Conservation (phyloP, 768 basidiomycete species). For the Kondoa subrosea region DNA sequence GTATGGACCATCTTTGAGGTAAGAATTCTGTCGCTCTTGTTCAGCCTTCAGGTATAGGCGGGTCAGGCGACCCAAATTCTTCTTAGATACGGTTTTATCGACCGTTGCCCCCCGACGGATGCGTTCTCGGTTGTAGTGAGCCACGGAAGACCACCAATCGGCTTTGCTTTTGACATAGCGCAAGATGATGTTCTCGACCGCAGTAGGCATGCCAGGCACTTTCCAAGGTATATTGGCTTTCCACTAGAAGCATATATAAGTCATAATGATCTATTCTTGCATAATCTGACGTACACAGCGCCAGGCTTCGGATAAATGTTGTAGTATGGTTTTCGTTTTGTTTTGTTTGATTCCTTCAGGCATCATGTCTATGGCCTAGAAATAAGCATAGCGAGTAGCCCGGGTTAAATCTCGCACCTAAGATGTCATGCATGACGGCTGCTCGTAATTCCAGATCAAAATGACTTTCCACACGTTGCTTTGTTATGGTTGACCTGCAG, state of each 20-base stretch:
- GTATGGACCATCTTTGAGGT: slow-evolving; percentile 97
- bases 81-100: slow-evolving; percentile 97
- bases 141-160: slow-evolving; percentile 98
- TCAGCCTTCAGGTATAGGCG: slow-evolving; percentile 96
- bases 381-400: background rate
- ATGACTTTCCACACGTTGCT: slow-evolving; percentile 96
- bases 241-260: no score
- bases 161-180: slow-evolving; percentile 99
- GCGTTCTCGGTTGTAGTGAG: slow-evolving; percentile 95
- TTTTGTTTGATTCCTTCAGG: slow-evolving; percentile 98
- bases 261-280: no score
- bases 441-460: slow-evolving; percentile 94
- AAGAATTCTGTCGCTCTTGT: slow-evolving; percentile 95
- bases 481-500: slow-evolving; percentile 99
- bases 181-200: slow-evolving; percentile 96
- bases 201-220: slow-evolving; percentile 97
- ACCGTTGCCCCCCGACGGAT: slow-evolving; percentile 92
- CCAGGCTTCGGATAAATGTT: slow-evolving; percentile 97
- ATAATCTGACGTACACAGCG: no score
- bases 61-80: slow-evolving; percentile 94
- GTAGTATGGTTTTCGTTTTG: slow-evolving; percentile 97
- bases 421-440: slow-evolving; percentile 98
- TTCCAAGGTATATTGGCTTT: slow-evolving; percentile 81
- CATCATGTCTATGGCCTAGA: slow-evolving; percentile 73
- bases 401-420: slow-evolving; percentile 30